Evolutionary conservation across 768 basidiomycete species (phyloP), one percentile per base, ranked within the genome.

Genomic region (Floccularia luteovirens): DNA sequence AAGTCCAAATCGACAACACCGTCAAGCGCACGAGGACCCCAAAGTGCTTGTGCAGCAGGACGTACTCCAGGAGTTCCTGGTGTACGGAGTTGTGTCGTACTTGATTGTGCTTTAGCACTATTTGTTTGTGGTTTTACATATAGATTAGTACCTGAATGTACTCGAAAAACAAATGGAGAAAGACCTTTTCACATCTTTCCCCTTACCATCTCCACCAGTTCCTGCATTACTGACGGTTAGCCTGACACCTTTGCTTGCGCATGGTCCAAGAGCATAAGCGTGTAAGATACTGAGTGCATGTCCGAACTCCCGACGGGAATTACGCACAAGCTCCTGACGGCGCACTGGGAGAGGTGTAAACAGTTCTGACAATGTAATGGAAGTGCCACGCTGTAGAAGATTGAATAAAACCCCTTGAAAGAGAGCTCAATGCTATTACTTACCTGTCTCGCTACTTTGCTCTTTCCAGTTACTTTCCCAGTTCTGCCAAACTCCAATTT

Each of bases 251-350:
- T 58, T 77, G 0, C 82, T 75, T 2, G 83, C 82, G 54, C 88
- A 90, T 0, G 89, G 90, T 0, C 89, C 82, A 3, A 99, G 66
- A 0, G 92, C 93, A 59, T 98, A 99, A 0, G 88, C 90, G 33
- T 82, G 78, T 30, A 98, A 60, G 12, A 96, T 64, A 4, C 73
- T 64, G n/a, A 97, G 55, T 1, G 87, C 85, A 52, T 96, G 96
- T 3, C 69, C 77, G 51, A 86, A 93, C 50, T 98, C 94, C 30
- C 91, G 77, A 56, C 94, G 97, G 1, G 72, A 68, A 48, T 94
- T 92, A 39, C 89, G 67, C 53, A 90, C 82, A 23, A 97, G 73
- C 50, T 98, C 96, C 57, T 93, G 93, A 4, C 90, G 71, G 3
- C 94, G 75, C 4, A 99, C 96, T 1, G 96, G 90, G 0, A 97